Conservation (phyloP, 2,329 filamentous ascomycete species). For the Colletotrichum gloeosporioides region DNA sequence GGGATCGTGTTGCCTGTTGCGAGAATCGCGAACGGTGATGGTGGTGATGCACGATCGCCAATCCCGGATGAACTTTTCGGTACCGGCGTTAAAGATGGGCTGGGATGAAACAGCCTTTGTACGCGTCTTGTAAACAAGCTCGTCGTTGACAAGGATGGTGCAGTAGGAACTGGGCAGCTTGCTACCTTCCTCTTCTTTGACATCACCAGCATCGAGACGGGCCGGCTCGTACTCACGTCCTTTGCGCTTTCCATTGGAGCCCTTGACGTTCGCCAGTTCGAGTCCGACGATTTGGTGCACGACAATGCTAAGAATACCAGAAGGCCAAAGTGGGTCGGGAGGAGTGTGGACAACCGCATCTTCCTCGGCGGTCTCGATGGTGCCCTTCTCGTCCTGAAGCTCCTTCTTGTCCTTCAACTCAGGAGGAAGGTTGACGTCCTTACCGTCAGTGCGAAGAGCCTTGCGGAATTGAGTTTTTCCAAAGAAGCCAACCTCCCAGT, state of each 20-base stretch:
- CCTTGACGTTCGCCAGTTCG: conserved; percentile 89
- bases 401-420: conserved; percentile 76
- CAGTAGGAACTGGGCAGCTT: conserved; percentile 91
- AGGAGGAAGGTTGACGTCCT: conserved; percentile 77
- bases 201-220: conserved; percentile 79
- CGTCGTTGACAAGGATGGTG: conserved; percentile 88
- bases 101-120: conserved; percentile 93
- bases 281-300: conserved; percentile 96
- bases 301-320: conserved; percentile 83
- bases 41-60: conserved; percentile 90
- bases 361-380: conserved; percentile 74
- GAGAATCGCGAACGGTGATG: conserved; percentile 84
- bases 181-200: conserved; percentile 82
- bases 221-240: conserved; percentile 90
- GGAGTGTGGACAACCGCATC: conserved; percentile 89
- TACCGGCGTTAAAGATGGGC: conserved; percentile 97
- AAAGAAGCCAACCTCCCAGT: conserved; percentile 97
- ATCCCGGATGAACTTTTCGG: conserved; percentile 89
- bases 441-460: conserved; percentile 85
- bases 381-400: conserved; percentile 87
- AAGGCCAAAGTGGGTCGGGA: conserved; percentile 95
- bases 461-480: conserved; percentile 87
- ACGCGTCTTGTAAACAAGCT: conserved; percentile 91
- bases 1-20: conserved; percentile 91
- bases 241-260: conserved; percentile 80